Base-by-base conservation (phyloP, 441 rosid species). In the Croton setiger region DNA sequence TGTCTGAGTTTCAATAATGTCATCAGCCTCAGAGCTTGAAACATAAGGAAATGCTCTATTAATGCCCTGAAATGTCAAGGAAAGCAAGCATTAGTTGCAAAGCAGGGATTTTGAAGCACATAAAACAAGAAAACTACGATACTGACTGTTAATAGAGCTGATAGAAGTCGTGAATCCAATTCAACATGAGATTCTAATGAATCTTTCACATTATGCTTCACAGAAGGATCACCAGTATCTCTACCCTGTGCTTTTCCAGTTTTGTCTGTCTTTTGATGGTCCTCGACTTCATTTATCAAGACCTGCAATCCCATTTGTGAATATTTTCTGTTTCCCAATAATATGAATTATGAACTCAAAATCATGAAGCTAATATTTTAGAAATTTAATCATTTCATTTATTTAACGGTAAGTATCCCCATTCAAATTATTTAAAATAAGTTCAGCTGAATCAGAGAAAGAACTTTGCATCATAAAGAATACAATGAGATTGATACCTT, bases 1-100 rank as follows among this genome's bases (percentile, higher is more conserved):
- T 63, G 96, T 92, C 78, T 95, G 92, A 51, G 74, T 75, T 75
- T 90, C 98, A 82, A 91, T 81, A 75, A 95, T 79, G 75, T 85
- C 97, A 80, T 91, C 98, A 15, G 88, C 96, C 79, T 91, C 98
- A 65, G 77, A 74, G 72, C 87, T 83, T 69, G 92, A 89, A 82
- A 95, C 99, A 74, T 80, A 96, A 58, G 99, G 99, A 85, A 95
- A 95, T 73, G 97, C 98, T 79, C 99, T 84, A 80, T 95, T 95
- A 71, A 95, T 85, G 67, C 99, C 99, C 99, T 95, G 88, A 47
- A 76, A 59, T 77, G 54, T 56, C 48, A 69, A 55, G 33, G 49
- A 70, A 61, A 43, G 39, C 49, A 47, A 68, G 67, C 6, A 63
- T 64, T 54, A 63, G 23, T 68, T 62, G 21, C n/a, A 36, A 37